Conservation (phyloP, 2,329 filamentous ascomycete genomes). For the Aspergillus sp. region DNA sequence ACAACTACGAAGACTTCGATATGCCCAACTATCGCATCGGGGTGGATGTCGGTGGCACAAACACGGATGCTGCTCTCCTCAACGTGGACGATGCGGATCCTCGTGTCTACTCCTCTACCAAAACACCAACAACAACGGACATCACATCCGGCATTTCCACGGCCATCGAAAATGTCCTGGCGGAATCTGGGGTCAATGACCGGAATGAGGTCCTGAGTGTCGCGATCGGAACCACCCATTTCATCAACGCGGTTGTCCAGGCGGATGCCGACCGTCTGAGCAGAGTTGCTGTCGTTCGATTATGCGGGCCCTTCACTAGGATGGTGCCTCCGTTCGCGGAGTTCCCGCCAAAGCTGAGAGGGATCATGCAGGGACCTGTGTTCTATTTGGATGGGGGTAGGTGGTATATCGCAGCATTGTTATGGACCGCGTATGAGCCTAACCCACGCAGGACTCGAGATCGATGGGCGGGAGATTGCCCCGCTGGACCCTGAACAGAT, state of each 20-base stretch:
- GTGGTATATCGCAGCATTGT: too few relatives aligned
- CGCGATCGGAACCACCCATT: conserved; percentile 54
- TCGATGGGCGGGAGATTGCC: conserved; percentile 34
- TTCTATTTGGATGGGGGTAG: conserved; percentile 47
- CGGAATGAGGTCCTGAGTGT: conserved; percentile 42
- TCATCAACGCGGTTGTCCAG: conserved; percentile 53
- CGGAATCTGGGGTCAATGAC: conserved; percentile 28
- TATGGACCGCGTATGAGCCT: background rate
- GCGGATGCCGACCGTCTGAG: conserved; percentile 50
- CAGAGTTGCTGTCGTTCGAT: conserved; percentile 53
- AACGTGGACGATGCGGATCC: conserved; percentile 23
- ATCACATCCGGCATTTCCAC: conserved; percentile 43
- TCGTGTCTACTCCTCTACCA: conserved; percentile 30
- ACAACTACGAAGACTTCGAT: background rate
- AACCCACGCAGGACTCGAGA: conserved; percentile 29
- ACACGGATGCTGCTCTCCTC: conserved; percentile 35
- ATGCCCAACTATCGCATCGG: conserved; percentile 42
- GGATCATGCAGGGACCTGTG: conserved; percentile 48
- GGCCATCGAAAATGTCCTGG: conserved; percentile 37
- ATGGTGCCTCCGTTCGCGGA: conserved; percentile 53
- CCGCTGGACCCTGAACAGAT: conserved; percentile 8
- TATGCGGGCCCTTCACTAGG: conserved; percentile 49
- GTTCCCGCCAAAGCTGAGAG: conserved; percentile 45
- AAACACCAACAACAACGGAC: conserved; percentile 41
- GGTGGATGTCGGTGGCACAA: conserved; percentile 42